Conservation (phyloP, 345 rosid genomes). For the Moricandia arvensis region DNA sequence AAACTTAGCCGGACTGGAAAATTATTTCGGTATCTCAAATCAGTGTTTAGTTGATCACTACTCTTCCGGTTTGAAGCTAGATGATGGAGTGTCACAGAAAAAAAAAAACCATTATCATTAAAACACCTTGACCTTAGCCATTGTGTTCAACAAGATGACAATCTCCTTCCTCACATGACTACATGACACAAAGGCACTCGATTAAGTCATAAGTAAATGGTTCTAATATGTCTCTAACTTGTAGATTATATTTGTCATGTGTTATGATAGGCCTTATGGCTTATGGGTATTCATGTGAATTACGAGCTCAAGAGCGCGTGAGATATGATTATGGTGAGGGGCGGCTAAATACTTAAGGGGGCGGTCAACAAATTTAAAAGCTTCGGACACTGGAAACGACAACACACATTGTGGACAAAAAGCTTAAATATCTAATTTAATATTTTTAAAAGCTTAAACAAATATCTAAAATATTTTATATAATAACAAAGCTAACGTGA, state of each 20-base stretch:
- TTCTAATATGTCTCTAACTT: not conserved
- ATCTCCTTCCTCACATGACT: not conserved
- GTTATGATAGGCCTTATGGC: not conserved
- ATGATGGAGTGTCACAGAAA: not conserved
- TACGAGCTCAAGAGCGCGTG: not conserved
- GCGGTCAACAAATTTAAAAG: constrained; percentile 1
- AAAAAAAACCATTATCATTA: not conserved
- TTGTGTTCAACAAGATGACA: not conserved
- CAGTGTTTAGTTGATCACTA: not conserved
- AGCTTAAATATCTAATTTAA: constrained; percentile 16
- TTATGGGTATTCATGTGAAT: not conserved
- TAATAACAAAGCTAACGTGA: constrained; percentile 29
- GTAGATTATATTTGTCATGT: not conserved
- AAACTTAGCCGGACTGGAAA: not conserved
- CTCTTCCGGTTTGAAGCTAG: not conserved
- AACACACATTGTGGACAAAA: constrained; percentile 29
- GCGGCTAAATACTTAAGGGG: constrained; percentile 20
- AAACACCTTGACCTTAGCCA: constrained; percentile 13
- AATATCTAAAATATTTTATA: not conserved
- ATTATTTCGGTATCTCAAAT: not conserved
- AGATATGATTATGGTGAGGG: not conserved
- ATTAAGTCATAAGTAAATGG: no score
- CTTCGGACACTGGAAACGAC: constrained; percentile 24
- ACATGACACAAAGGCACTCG: no score
- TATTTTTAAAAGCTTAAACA: not conserved